A percentile compares a stretch with the other conserved stretches of the same genome.
phyloP scores from a whole-genome alignment of 2,329 filamentous ascomycete species.

The Aureobasidium sp. region DNA sequence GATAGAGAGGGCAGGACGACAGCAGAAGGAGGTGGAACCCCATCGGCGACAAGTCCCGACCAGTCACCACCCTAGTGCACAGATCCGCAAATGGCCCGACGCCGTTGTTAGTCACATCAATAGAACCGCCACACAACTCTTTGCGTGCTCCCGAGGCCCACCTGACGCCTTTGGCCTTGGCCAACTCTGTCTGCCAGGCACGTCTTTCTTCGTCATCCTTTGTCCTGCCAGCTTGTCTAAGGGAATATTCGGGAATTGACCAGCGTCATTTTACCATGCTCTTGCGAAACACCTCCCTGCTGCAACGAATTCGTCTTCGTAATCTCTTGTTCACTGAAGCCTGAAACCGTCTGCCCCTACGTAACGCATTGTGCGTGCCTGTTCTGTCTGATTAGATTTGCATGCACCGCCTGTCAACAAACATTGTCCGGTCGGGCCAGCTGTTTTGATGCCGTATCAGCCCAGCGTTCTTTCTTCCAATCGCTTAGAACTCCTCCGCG shows the following conservation, averaged over 20 bases:
- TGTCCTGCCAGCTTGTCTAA: neutral
- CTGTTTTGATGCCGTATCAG: slow-evolving; percentile 11
- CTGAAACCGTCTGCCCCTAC: slow-evolving; percentile 6
- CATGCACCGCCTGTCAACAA: slow-evolving; percentile 13
- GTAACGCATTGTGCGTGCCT: slow-evolving; percentile 2
- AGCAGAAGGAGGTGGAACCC: slow-evolving; percentile 11
- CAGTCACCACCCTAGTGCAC: slow-evolving; percentile 4
- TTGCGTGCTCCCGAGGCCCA: slow-evolving; percentile 10
- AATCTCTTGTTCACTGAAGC: slow-evolving; percentile 5
- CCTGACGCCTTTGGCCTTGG: slow-evolving; percentile 1
- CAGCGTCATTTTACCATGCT: slow-evolving; percentile 1
- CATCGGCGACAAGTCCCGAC: slow-evolving; percentile 7
- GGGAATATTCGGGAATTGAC: slow-evolving; percentile 7
- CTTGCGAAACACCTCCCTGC: neutral
- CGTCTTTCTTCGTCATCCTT: slow-evolving; percentile 10
- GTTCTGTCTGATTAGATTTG: neutral
- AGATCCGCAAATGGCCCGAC: neutral
- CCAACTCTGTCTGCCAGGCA: slow-evolving; percentile 4
- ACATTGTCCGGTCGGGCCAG: slow-evolving; percentile 5
- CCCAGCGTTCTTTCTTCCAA: slow-evolving; percentile 3
- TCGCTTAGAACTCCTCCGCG: slow-evolving; percentile 9
- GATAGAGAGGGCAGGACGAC: slow-evolving; percentile 11
- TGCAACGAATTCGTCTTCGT: neutral
- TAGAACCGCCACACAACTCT: slow-evolving; percentile 1
- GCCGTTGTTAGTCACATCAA: slow-evolving; percentile 8